Conservation (phyloP, 768 basidiomycete genomes). For the Russula virescens region DNA sequence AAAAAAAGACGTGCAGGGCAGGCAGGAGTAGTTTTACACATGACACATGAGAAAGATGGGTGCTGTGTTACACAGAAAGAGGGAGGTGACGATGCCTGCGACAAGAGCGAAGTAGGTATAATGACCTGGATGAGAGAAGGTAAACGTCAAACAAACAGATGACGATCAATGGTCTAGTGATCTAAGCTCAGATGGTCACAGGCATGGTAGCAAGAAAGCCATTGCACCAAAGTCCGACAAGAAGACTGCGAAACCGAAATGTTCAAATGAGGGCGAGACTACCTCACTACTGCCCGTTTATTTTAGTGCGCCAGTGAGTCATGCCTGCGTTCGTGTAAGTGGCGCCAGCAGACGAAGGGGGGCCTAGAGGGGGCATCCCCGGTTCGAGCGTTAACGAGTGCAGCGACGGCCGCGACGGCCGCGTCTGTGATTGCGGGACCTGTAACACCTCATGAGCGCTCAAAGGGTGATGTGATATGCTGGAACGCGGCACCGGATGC, state of each 20-base stretch:
- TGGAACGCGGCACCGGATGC: slow-evolving; percentile 16
- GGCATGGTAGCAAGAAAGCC: slow-evolving; percentile 12
- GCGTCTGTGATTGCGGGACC: slow-evolving; percentile 14
- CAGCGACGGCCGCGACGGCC: slow-evolving; percentile 12
- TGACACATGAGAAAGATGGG: slow-evolving; percentile 12
- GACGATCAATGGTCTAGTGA: not conserved
- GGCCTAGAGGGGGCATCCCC: slow-evolving; percentile 8
- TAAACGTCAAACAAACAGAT: not conserved
- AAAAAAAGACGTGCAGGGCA: slow-evolving; percentile 9
- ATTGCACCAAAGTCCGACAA: slow-evolving; percentile 10
- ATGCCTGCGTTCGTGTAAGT: slow-evolving; percentile 12
- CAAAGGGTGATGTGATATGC: not conserved
- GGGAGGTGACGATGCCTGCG: slow-evolving; percentile 11
- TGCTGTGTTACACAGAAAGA: slow-evolving; percentile 15
- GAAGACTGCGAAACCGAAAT: slow-evolving; percentile 1
- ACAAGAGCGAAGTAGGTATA: slow-evolving; percentile 11
- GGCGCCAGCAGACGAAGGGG: not conserved
- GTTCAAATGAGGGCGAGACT: not conserved
- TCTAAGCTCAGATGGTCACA: slow-evolving; percentile 13
- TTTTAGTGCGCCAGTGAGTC: slow-evolving; percentile 21
- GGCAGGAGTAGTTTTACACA: slow-evolving; percentile 16
- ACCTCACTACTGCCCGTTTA: slow-evolving; percentile 11
- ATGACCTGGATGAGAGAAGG: slow-evolving; percentile 4
- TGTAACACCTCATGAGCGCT: slow-evolving; percentile 14
- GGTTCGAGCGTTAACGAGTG: slow-evolving; percentile 13